Evolutionary conservation across 306 rosid species (phyloP).

Genomic region (Vachellia collinsii): DNA sequence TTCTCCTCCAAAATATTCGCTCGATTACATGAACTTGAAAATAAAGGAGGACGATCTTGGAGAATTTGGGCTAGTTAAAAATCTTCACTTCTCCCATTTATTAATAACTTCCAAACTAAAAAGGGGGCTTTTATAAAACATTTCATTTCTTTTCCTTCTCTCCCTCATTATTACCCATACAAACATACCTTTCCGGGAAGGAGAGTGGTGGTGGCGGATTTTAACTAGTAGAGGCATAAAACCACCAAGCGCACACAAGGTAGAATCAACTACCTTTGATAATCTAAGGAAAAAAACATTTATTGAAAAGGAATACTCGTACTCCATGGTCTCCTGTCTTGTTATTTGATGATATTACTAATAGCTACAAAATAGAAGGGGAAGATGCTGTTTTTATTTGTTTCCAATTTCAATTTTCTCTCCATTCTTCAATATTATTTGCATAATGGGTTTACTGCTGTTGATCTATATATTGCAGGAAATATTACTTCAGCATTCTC

Average conservation of each 20-base stretch:
- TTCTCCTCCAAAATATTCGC: not conserved
- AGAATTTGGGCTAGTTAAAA: not conserved
- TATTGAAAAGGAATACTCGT: not conserved
- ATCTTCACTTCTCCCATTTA: not conserved
- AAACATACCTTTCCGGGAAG: not conserved
- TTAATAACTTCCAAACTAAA: not conserved
- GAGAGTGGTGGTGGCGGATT: not conserved
- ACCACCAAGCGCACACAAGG: not conserved
- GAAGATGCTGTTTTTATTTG: not conserved
- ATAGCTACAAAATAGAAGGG: not conserved
- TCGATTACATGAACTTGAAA: not conserved
- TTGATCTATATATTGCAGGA: conserved; percentile 57
- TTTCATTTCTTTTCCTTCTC: not conserved
- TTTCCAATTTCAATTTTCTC: not conserved
- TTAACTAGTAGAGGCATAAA: not conserved
- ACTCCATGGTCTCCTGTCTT: not conserved
- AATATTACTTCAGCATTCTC: conserved; percentile 89
- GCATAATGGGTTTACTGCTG: conserved; percentile 17
- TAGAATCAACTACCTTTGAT: not conserved
- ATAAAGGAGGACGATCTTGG: not conserved
- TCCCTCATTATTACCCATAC: not conserved
- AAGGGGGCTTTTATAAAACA: not conserved
- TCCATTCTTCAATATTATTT: not conserved
- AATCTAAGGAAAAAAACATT: not conserved
- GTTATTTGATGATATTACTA: not conserved